Base-by-base conservation (phyloP, 2,329 filamentous ascomycete genomes). In the Verticillium dahliae region DNA sequence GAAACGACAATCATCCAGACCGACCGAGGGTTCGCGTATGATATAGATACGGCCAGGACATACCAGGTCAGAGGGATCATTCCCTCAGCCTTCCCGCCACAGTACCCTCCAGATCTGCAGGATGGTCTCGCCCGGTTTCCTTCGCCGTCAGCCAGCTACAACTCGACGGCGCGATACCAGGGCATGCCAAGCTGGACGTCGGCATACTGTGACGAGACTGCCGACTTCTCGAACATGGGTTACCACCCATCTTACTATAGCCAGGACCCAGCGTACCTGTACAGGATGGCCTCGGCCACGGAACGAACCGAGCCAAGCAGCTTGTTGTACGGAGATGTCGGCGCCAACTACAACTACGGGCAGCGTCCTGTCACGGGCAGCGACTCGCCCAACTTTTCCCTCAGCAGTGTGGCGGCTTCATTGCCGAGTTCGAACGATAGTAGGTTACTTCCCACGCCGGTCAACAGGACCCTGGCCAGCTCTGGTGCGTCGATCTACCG, bases 381-480 rank as follows among this genome's bases (percentile, higher is more conserved):
- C 1, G 65, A 67, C 18, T 67, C 41, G 54, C 69, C 74, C 3
- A 73, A 69, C 52, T 77, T 79, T 63, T 76, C 76, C 6, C 70
- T 79, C n/a, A 74, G 76, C 0, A 70, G 71, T 50, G 76, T 78
- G 61, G 76, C 76, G 6, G 75, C 77, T 0, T 76, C 76, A 0
- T 70, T 80, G 0, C 76, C 77, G 0, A 69, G 68, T 5, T 60
- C 70, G 33, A 67, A 71, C 11, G 73, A 74, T 15, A 69, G 35
- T 37, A 37, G 72, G 10, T 64, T 73, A 13, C 69, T 78, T 1
- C 75, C 76, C 1, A 72, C 75, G 4, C 72, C 73, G 2, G 67
- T 72, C 9, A 72, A 70, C 34, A 71, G 73, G n/a, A 70, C 70
- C 0, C 39, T 74, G 35, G 67, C 70, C 9, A 69, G 70, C 41